A percentile compares a stretch with the other conserved stretches of the same genome.
These are phyloP conservation scores for Colletotrichum kahawae DNA, from an alignment of 2,329 filamentous ascomycete genomes.

Conservation along the genomic window DNA sequence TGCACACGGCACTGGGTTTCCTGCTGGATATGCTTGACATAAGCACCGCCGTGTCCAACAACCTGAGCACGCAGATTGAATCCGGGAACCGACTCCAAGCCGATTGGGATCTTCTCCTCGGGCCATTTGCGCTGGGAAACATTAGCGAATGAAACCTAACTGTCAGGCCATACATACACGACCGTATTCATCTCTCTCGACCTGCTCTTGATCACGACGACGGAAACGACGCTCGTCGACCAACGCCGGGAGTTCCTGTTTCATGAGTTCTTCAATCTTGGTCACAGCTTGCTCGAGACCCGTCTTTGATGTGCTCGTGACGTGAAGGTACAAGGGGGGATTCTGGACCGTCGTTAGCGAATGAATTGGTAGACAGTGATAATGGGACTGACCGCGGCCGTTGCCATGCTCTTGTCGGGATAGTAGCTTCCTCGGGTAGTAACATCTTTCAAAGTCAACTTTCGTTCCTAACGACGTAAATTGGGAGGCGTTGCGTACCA, in stretches of 20 bases:
- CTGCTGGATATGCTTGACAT: constrained; percentile 97
- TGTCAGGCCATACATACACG: constrained; percentile 64
- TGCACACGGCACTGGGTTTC: constrained; percentile 96
- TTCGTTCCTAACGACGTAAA: constrained; percentile 55
- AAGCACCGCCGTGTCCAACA: constrained; percentile 90
- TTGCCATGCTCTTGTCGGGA: constrained; percentile 97
- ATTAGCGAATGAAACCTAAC: constrained; percentile 14
- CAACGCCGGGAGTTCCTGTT: constrained; percentile 92
- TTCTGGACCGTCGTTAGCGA: constrained; percentile 60
- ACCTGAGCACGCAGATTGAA: constrained; percentile 98
- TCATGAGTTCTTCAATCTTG: constrained; percentile 94
- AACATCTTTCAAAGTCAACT: constrained; percentile 82
- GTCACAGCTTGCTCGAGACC: constrained; percentile 88
- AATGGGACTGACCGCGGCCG: constrained; percentile 78
- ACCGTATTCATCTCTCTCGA: constrained; percentile 90
- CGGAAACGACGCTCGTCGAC: constrained; percentile 94
- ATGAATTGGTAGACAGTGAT: background rate
- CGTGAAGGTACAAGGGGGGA: constrained; percentile 91
- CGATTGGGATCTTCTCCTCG: constrained; percentile 91
- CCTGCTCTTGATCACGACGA: constrained; percentile 77
- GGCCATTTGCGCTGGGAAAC: constrained; percentile 91
- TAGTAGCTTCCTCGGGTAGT: constrained; percentile 97
- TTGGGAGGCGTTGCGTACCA: constrained; percentile 79
- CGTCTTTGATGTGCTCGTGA: constrained; percentile 90
- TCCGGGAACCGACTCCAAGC: constrained; percentile 87